These are phyloP conservation scores for Saccharomyces hybrid DNA, from an alignment of 1,139 yeast genomes.

Conservation along the genomic window DNA sequence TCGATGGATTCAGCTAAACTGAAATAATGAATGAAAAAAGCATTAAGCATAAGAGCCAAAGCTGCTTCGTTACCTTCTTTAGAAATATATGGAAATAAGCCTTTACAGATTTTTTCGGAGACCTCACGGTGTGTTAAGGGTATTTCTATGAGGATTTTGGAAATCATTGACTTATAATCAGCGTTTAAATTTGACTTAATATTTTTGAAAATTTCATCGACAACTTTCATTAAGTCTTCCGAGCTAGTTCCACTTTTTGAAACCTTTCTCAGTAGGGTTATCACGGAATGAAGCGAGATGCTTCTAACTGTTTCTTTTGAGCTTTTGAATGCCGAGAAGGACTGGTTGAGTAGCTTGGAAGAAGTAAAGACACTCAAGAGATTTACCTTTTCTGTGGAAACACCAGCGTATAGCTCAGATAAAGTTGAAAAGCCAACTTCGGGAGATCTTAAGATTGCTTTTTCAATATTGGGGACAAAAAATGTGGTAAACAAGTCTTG, in stretches of 20 bases:
- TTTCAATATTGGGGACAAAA: conserved; percentile 60
- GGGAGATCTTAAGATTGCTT: conserved; percentile 73
- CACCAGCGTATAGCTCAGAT: conserved; percentile 37
- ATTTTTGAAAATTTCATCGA: conserved; percentile 48
- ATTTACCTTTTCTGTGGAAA: conserved; percentile 34
- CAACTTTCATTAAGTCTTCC: conserved; percentile 30
- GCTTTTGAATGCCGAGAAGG: conserved; percentile 63
- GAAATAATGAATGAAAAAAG: conserved; percentile 41
- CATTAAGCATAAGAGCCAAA: conserved; percentile 43
- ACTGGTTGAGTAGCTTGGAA: conserved; percentile 49
- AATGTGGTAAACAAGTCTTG: conserved; percentile 37
- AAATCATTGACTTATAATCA: conserved; percentile 54
- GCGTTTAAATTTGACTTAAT: conserved; percentile 56
- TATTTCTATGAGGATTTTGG: conserved; percentile 34
- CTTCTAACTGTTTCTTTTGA: conserved; percentile 57
- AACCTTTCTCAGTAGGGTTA: conserved; percentile 16
- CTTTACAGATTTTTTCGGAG: conserved; percentile 36
- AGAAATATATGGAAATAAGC: conserved; percentile 43
- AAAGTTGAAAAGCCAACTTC: conserved; percentile 55
- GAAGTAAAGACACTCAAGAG: conserved; percentile 34
- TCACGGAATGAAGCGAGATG: conserved; percentile 44
- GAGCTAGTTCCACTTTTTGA: conserved; percentile 13
- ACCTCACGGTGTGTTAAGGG: conserved; percentile 27
- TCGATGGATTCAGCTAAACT: conserved; percentile 10
- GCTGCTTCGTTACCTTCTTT: conserved; percentile 75